Conservation (phyloP, 164 flowering plant species). For the Stephania cephalantha region DNA sequence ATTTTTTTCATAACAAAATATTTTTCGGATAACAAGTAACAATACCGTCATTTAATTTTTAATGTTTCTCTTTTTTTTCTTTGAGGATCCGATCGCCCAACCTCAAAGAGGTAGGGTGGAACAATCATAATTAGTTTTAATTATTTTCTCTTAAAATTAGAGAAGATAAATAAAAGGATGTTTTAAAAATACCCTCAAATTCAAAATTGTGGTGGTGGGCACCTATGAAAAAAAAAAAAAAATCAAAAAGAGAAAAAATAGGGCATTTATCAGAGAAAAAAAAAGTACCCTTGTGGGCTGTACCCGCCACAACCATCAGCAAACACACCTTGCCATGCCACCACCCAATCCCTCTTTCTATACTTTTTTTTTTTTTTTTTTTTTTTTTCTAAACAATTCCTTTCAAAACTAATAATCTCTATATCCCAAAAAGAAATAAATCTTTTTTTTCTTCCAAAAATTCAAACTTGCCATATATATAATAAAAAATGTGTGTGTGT, state of each 20-base stretch:
- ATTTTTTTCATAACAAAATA: no score
- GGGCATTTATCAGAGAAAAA: background rate
- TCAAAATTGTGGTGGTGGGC: no score
- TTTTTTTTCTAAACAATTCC: background rate
- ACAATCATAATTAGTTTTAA: no score
- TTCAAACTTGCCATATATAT: background rate
- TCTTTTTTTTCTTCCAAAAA: background rate
- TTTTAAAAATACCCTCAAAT: no score
- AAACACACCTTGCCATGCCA: background rate
- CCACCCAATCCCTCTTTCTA: background rate
- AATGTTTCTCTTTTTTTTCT: no score
- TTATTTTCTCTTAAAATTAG: background rate
- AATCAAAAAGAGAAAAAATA: no score
- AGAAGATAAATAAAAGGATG: background rate
- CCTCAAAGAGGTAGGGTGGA: no score
- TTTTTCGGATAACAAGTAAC: no score
- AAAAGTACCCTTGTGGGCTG: conserved; percentile 9
- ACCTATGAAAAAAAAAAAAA: no score
- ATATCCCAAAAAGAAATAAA: background rate
- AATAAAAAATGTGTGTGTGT: background rate
- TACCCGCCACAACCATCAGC: conserved; percentile 18
- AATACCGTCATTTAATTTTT: no score
- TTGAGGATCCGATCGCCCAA: no score
- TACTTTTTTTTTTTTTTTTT: background rate
- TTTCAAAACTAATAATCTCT: background rate